A percentile compares a stretch with the other conserved stretches of the same genome.
Evolutionary conservation across 441 rosid genomes (phyloP).

Genomic region (Eruca vesicaria): DNA sequence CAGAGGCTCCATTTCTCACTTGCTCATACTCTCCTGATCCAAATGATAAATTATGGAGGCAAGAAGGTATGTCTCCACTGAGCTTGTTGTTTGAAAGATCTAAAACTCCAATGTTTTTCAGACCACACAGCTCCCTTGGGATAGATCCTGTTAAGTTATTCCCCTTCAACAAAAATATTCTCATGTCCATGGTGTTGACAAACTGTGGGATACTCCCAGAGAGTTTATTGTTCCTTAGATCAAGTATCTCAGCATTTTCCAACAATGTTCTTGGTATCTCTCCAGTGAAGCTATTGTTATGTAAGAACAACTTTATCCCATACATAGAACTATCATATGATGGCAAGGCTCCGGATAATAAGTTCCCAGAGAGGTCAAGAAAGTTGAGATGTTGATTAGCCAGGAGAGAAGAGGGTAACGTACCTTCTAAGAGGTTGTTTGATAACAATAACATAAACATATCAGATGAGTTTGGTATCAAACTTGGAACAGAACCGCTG

Average conservation of each 20-base stretch:
- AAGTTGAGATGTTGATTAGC: background rate
- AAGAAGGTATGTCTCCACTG: background rate
- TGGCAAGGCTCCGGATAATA: background rate
- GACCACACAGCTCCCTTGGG: background rate
- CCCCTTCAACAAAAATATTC: background rate
- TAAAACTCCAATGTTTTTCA: background rate
- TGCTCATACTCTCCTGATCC: background rate
- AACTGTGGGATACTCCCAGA: background rate
- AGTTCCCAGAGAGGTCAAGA: background rate
- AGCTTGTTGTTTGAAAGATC: background rate
- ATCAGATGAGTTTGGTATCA: background rate
- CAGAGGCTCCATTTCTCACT: background rate
- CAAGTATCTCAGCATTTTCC: background rate
- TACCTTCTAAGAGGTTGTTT: background rate
- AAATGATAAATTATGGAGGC: background rate
- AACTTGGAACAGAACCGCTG: background rate
- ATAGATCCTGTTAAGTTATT: background rate
- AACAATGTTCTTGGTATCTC: background rate
- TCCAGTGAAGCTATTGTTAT: background rate
- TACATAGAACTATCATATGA: background rate
- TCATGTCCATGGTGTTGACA: background rate
- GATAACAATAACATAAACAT: background rate
- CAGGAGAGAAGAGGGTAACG: background rate
- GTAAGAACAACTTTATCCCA: background rate
- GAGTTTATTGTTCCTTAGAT: background rate